Evolutionary conservation across 768 basidiomycete genomes (phyloP).

Genomic region (Amanita pseudoporphyria): DNA sequence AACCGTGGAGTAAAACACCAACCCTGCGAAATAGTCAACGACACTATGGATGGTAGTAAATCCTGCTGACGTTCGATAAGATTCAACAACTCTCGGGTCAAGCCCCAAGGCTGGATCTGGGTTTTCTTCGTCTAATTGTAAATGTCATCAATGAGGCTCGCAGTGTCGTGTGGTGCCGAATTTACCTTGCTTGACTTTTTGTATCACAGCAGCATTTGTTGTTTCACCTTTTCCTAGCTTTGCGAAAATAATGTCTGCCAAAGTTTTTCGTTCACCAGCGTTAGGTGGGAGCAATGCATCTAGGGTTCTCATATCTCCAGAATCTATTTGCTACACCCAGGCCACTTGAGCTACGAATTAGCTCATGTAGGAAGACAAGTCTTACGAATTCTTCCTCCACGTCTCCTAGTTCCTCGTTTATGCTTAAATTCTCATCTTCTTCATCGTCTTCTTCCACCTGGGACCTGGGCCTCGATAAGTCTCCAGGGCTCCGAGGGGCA

Average conservation of each 20-base stretch:
- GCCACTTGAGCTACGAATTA: conserved; percentile 9
- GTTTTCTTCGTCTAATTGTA: conserved; percentile 33
- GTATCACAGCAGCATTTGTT: conserved; percentile 42
- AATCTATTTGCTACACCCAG: conserved; percentile 70
- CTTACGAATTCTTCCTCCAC: conserved; percentile 57
- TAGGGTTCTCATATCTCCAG: conserved; percentile 77
- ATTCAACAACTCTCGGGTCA: conserved; percentile 86
- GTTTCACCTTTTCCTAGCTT: conserved; percentile 70
- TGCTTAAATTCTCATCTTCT: conserved; percentile 3
- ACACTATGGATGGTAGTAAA: conserved; percentile 1
- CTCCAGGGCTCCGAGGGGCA: conserved; percentile 25
- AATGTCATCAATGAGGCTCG: background rate
- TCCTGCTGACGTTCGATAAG: conserved; percentile 75
- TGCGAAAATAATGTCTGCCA: conserved; percentile 95
- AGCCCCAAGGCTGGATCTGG: conserved; percentile 82
- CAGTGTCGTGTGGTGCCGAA: background rate
- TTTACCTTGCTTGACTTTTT: conserved; percentile 51
- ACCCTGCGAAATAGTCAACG: conserved; percentile 40
- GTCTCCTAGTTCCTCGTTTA: conserved; percentile 34
- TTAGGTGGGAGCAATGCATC: conserved; percentile 74
- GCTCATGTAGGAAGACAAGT: conserved; percentile 5
- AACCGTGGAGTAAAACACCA: conserved; percentile 74
- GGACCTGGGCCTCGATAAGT: conserved; percentile 1
- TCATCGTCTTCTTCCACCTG: conserved; percentile 1
- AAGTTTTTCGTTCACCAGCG: conserved; percentile 66